Evolutionary conservation across 176 grass and related monocot genomes (phyloP), one percentile per base, ranked within the genome.

Genomic region (Aegilops tauschii): DNA sequence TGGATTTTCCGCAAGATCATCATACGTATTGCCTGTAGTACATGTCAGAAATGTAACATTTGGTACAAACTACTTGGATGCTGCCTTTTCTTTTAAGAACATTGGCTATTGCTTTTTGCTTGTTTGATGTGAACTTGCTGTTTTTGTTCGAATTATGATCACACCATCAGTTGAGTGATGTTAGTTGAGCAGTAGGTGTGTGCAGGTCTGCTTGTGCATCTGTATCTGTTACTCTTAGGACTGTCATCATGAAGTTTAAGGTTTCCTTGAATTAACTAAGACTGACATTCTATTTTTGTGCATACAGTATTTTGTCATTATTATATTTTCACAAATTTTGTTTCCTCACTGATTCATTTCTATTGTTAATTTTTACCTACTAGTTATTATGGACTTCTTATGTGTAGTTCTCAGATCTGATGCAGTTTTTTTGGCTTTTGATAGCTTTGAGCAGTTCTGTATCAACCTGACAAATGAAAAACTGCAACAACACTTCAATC

Each of bases 391-490:
- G 12, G 2, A 65, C 13, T 49, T 76, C 23, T 59, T 89, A 28
- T 83, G 76, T 80, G 62, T 73, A 52, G 30, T 71, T 42, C 37
- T 27, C 10, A 69, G 54, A 65, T 86, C 36, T 82, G 6, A 77
- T 29, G 44, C 52, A 20, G 6, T 42, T 40, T 82, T 82, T 93
- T 69, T 84, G 16, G 18, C 62, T 77, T 31, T 84, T 87, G 73
- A 74, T 87, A 98, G 97, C 71, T 98, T 98, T 88, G 97, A 98
- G 82, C 97, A 98, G 85, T 98, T 98, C 76, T 98, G 97, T 81
- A 98, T 98, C 81, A 98, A 98, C 80, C 86, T 98, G 87, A 98
- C 97, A 84, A 98, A 98, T 87, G 97, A 98, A 87, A 98, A 98
- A 85, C 90, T 98, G 18, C 97, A 98, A 56, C 97, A 98, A 50